phyloP scores from a whole-genome alignment of 2,329 filamentous ascomycete genomes.

The Microthyrium microscopicum region DNA sequence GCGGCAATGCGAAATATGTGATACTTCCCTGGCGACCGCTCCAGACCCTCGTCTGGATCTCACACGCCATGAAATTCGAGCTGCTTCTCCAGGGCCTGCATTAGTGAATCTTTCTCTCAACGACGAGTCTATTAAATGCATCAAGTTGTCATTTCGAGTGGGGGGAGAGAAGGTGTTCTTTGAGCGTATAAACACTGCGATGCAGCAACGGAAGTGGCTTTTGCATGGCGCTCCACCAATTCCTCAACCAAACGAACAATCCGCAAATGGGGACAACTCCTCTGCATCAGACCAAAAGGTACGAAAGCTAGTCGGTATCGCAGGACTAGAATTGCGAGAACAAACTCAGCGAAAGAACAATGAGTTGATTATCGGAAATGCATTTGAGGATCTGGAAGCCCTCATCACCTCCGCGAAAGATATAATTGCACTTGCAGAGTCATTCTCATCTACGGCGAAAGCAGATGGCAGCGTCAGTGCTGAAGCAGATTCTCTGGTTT shows the following conservation, averaged over 20 bases:
- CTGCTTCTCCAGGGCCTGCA: conserved; percentile 55
- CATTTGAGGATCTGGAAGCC: conserved; percentile 91
- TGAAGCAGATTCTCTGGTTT: conserved; percentile 59
- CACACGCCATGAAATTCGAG: conserved; percentile 13
- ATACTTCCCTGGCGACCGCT: conserved; percentile 50
- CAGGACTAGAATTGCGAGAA: conserved; percentile 74
- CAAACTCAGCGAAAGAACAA: conserved; percentile 81
- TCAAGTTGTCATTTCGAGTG: conserved; percentile 82
- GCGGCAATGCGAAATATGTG: conserved; percentile 77
- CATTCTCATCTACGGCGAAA: conserved; percentile 54
- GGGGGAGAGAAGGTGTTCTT: conserved; percentile 84
- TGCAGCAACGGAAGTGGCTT: conserved; percentile 92
- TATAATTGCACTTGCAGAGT: conserved; percentile 81
- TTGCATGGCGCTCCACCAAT: conserved; percentile 78
- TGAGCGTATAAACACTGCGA: conserved; percentile 70
- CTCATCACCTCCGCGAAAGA: conserved; percentile 97
- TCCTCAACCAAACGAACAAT: conserved; percentile 40
- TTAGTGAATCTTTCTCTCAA: conserved; percentile 30
- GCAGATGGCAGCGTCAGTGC: conserved; percentile 29
- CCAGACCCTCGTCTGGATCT: conserved; percentile 24
- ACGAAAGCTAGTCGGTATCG: conserved; percentile 65
- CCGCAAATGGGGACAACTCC: conserved; percentile 16
- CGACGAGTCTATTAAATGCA: conserved; percentile 50
- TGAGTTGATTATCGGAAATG: conserved; percentile 77
- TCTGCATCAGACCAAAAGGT: conserved; percentile 16